Evolutionary conservation across 1,284 basidiomycete species (phyloP).

Genomic region (Malassezia vespertilionis): DNA sequence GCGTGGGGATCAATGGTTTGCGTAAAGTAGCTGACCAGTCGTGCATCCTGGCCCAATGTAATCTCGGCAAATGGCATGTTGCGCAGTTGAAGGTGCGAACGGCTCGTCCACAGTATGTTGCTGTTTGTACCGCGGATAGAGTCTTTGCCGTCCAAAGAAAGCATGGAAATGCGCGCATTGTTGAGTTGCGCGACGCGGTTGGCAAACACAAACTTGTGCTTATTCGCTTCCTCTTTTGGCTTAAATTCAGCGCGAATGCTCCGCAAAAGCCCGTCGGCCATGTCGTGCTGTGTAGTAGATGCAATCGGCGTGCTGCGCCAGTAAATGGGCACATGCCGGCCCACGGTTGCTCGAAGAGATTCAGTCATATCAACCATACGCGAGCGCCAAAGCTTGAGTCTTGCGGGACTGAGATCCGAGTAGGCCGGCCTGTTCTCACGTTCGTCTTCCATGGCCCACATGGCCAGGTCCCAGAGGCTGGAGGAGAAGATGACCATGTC

Average conservation of each 20-base stretch:
- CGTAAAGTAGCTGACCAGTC: conserved; percentile 19
- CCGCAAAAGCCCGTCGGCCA: conserved; percentile 29
- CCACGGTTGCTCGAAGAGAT: conserved; percentile 17
- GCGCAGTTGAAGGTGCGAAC: conserved; percentile 1
- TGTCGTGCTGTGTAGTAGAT: conserved; percentile 20
- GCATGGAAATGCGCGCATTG: conserved; percentile 24
- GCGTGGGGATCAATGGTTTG: conserved; percentile 20
- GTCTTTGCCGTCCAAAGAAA: conserved; percentile 26
- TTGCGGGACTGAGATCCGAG: conserved; percentile 36
- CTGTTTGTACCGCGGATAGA: conserved; percentile 25
- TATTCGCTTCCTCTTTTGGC: conserved; percentile 13
- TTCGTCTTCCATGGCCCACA: conserved; percentile 47
- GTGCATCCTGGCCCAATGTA: conserved; percentile 29
- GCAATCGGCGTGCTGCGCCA: conserved; percentile 34
- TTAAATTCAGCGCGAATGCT: conserved; percentile 12
- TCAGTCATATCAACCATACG: conserved; percentile 40
- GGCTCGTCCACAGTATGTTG: conserved; percentile 10
- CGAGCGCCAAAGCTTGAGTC: conserved; percentile 46
- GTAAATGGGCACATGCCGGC: conserved; percentile 18
- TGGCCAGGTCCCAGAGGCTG: conserved; percentile 48
- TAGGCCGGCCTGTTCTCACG: conserved; percentile 26
- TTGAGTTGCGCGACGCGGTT: conserved; percentile 38
- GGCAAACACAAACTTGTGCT: conserved; percentile 35
- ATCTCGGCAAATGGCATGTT: conserved; percentile 23
- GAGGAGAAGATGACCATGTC: conserved; percentile 47